Percentiles rank a stretch among this genome's conserved stretches.
Evolutionary conservation across 2,329 filamentous ascomycete species (phyloP).

Genomic region (Chaetomium strumarium): DNA sequence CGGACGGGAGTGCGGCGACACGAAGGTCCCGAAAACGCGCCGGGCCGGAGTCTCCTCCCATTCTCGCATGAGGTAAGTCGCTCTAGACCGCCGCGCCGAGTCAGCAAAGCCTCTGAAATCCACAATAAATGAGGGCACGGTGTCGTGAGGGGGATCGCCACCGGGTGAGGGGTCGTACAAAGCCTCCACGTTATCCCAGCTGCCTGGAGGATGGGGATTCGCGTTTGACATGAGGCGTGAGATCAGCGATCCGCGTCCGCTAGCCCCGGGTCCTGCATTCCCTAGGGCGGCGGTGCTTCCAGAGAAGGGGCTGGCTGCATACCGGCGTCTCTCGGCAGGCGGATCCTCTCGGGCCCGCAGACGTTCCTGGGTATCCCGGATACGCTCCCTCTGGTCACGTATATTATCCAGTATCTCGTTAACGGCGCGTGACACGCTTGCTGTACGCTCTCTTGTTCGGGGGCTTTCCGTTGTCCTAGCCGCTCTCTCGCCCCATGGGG

Average conservation of each 20-base stretch:
- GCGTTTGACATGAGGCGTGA: slow-evolving; percentile 19
- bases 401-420: slow-evolving; percentile 28
- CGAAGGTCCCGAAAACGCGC: slow-evolving; percentile 22
- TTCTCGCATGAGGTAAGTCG: slow-evolving; percentile 25
- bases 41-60: slow-evolving; percentile 28
- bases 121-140: not conserved
- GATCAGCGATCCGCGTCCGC: slow-evolving; percentile 16
- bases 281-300: slow-evolving; percentile 3
- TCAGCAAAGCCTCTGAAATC: slow-evolving; percentile 9
- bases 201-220: slow-evolving; percentile 19
- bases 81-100: slow-evolving; percentile 19
- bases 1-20: slow-evolving; percentile 28
- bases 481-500: slow-evolving; percentile 18
- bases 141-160: not conserved
- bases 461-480: slow-evolving; percentile 24
- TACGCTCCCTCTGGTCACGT: slow-evolving; percentile 33
- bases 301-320: slow-evolving; percentile 17
- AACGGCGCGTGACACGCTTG: slow-evolving; percentile 34
- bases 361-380: slow-evolving; percentile 30
- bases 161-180: slow-evolving; percentile 33
- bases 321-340: slow-evolving; percentile 22
- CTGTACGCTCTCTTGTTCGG: slow-evolving; percentile 32
- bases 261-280: slow-evolving; percentile 12
- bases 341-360: slow-evolving; percentile 25
- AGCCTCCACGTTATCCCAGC: slow-evolving; percentile 40